Percentiles rank a stretch among this genome's conserved stretches.
These are phyloP conservation scores for Ogataea pilisensis DNA, from an alignment of 805 yeast genomes.

Conservation along the genomic window DNA sequence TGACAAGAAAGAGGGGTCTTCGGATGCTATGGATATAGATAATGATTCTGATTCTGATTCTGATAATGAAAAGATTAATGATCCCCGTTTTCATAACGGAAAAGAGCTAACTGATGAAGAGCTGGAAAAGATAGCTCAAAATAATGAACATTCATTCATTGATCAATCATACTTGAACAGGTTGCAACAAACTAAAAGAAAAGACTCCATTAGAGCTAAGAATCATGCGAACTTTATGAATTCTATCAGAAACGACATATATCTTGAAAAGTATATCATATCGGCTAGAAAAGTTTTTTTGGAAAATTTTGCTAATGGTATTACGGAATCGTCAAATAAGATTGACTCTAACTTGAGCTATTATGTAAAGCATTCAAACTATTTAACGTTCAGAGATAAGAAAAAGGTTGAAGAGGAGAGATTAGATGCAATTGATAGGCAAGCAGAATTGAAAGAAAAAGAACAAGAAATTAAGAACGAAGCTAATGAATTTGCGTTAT, in stretches of 20 bases:
- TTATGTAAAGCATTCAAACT: constrained; percentile 40
- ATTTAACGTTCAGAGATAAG: constrained; percentile 36
- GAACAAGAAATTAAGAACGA: constrained; percentile 18
- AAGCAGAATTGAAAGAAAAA: constrained; percentile 31
- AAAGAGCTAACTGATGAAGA: constrained; percentile 20
- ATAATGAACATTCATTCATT: constrained; percentile 14
- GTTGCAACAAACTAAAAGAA: constrained; percentile 16
- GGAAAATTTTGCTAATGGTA: constrained; percentile 25
- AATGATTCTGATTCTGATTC: constrained; percentile 31
- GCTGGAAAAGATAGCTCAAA: constrained; percentile 16
- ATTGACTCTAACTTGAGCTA: constrained; percentile 33
- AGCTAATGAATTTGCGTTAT: constrained; percentile 13
- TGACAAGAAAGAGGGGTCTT: constrained; percentile 12
- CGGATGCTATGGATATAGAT: constrained; percentile 20
- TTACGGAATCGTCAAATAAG: constrained; percentile 25
- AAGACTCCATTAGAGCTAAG: constrained; percentile 29
- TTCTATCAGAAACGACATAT: constrained; percentile 26
- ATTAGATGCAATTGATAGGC: constrained; percentile 37
- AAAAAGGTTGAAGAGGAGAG: constrained; percentile 40
- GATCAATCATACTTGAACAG: constrained; percentile 15
- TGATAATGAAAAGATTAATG: constrained; percentile 24
- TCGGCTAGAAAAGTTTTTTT: constrained; percentile 23
- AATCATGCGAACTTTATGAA: constrained; percentile 32
- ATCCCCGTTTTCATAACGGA: constrained; percentile 8
- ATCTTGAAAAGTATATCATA: constrained; percentile 17